Conservation (phyloP, 805 yeast species). For the Metschnikowia cerradonensis region DNA sequence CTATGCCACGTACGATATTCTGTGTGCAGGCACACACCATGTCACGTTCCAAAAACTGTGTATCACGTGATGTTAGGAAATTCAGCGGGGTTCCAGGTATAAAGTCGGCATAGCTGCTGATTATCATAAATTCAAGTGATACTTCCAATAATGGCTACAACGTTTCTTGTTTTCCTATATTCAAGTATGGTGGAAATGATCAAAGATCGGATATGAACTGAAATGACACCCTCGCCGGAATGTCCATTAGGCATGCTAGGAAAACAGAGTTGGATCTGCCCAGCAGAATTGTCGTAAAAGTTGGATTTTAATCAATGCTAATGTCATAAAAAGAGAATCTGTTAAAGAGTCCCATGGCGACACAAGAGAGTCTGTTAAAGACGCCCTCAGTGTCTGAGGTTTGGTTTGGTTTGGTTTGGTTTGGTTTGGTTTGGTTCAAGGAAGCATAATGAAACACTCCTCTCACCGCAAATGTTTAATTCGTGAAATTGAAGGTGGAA, state of each 20-base stretch:
- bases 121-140: too few species aligned
- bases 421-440: too few species aligned
- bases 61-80: neutral
- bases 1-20: neutral
- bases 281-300: constrained; percentile 24
- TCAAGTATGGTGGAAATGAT: constrained; percentile 1
- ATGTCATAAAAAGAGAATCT: constrained; percentile 6
- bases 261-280: constrained; percentile 23
- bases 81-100: neutral
- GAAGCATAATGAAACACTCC: too few species aligned
- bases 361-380: constrained; percentile 1
- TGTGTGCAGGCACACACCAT: neutral
- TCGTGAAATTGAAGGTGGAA: neutral
- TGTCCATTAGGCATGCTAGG: constrained; percentile 18
- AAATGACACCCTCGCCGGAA: constrained; percentile 13
- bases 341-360: constrained; percentile 4
- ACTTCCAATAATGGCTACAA: neutral
- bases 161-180: constrained; percentile 6
- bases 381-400: neutral
- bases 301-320: constrained; percentile 34
- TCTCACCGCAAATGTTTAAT: neutral
- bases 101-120: neutral
- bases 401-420: too few species aligned
- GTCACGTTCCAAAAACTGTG: neutral
- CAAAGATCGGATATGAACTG: constrained; percentile 10